Evolutionary conservation across 2,329 filamentous ascomycete species (phyloP).

Genomic region (Neurospora sp.): DNA sequence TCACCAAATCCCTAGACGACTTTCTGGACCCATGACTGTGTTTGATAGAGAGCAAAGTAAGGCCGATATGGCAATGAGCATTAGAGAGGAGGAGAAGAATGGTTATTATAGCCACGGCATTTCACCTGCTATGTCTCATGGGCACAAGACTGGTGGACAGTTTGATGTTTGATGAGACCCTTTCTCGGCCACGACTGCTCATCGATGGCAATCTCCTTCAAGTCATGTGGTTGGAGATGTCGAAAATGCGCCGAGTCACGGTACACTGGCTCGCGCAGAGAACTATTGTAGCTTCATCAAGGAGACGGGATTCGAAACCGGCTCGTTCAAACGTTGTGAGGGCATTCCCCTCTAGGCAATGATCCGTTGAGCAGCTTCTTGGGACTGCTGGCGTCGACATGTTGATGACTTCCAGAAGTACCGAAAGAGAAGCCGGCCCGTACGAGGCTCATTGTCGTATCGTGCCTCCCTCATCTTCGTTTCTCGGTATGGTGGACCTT

Average conservation of each 20-base stretch:
- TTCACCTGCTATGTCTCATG: not conserved
- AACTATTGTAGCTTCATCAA: not conserved
- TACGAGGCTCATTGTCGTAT: not conserved
- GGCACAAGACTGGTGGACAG: not conserved
- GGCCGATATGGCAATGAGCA: not conserved
- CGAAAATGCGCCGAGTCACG: not conserved
- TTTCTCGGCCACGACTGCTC: not conserved
- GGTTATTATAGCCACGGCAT: not conserved
- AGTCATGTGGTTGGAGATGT: not conserved
- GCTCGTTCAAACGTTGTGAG: not conserved
- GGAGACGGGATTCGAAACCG: not conserved
- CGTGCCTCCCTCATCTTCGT: not conserved
- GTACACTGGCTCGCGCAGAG: not conserved
- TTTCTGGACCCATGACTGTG: not conserved
- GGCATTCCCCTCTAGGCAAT: not conserved
- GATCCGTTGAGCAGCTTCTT: not conserved
- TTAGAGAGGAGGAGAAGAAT: not conserved
- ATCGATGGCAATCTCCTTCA: not conserved
- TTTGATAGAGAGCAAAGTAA: not conserved
- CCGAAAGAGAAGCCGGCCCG: not conserved
- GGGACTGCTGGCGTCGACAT: not conserved
- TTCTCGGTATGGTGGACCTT: not conserved
- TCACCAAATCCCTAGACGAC: not conserved
- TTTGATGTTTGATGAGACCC: not conserved
- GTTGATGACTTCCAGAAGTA: not conserved